phyloP scores from a whole-genome alignment of 768 basidiomycete genomes.

The Russula brevipes region DNA sequence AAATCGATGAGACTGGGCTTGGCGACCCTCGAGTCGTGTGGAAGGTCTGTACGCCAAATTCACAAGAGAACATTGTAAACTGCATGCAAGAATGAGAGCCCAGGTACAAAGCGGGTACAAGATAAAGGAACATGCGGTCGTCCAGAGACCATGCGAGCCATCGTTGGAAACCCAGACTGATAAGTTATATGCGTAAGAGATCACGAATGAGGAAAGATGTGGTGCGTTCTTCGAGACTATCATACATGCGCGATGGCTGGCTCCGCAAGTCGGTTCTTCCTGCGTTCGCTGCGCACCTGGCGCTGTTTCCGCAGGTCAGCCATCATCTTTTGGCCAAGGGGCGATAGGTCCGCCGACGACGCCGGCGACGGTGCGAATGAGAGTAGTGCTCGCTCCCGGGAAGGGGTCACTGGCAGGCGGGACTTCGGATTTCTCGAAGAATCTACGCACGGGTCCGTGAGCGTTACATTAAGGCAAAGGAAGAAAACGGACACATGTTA shows the following conservation, averaged over 20 bases:
- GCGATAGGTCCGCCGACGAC: slow-evolving; percentile 70
- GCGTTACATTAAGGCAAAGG: not conserved
- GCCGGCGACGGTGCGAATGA: slow-evolving; percentile 53
- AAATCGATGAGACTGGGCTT: not conserved
- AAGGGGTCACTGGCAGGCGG: slow-evolving; percentile 40
- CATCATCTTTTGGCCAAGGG: slow-evolving; percentile 65
- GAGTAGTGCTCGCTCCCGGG: slow-evolving; percentile 38
- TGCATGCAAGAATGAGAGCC: not conserved
- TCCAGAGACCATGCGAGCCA: not conserved
- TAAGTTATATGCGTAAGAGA: slow-evolving; percentile 19
- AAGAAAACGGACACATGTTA: not conserved
- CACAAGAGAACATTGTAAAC: not conserved
- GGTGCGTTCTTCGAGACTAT: not conserved
- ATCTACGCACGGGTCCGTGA: not conserved
- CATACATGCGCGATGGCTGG: slow-evolving; percentile 3
- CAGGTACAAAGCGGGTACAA: not conserved
- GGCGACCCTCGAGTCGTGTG: not conserved
- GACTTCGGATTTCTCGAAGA: slow-evolving; percentile 5
- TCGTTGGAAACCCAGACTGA: slow-evolving; percentile 8
- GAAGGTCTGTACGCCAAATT: not conserved
- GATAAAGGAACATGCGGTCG: slow-evolving; percentile 1
- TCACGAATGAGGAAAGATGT: not conserved
- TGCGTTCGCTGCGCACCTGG: slow-evolving; percentile 23
- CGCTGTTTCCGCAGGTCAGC: slow-evolving; percentile 46
- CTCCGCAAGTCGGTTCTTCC: slow-evolving; percentile 7